Evolutionary conservation across 164 flowering plant genomes (phyloP).

Genomic region (Warburgia ugandensis): DNA sequence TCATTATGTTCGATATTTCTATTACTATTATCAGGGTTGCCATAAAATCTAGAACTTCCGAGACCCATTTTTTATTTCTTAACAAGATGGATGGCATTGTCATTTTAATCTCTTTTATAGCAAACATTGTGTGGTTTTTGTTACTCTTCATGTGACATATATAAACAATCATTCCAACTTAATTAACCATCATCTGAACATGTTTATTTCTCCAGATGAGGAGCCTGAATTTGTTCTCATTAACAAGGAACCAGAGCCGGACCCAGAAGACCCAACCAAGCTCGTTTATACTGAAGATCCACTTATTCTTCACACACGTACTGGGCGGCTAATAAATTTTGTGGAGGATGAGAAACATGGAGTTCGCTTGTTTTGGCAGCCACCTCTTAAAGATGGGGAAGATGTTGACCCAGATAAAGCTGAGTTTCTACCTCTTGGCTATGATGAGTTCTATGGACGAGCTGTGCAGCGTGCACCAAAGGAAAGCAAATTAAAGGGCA

Average conservation of each 20-base stretch:
- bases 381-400: slow-evolving; percentile 55
- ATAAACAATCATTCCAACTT: neutral
- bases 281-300: slow-evolving; percentile 66
- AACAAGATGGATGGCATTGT: too few relatives aligned
- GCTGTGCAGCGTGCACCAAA: slow-evolving; percentile 19
- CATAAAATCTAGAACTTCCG: too few relatives aligned
- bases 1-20: too few relatives aligned
- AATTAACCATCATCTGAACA: neutral
- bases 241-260: slow-evolving; percentile 77
- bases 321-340: slow-evolving; percentile 67
- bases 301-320: slow-evolving; percentile 62
- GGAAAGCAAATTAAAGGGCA: slow-evolving; percentile 26
- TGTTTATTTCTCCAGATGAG: slow-evolving; percentile 34
- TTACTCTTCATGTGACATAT: too few relatives aligned
- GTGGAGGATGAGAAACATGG: slow-evolving; percentile 81
- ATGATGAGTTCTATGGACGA: slow-evolving; percentile 75
- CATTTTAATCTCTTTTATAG: too few relatives aligned
- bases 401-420: slow-evolving; percentile 64
- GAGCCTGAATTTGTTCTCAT: slow-evolving; percentile 67
- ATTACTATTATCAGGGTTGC: too few relatives aligned
- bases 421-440: slow-evolving; percentile 74
- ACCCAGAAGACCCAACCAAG: slow-evolving; percentile 71
- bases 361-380: slow-evolving; percentile 86
- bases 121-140: too few relatives aligned
- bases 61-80: too few relatives aligned